Evolutionary conservation across 306 rosid genomes (phyloP).

Genomic region (Amphicarpaea edgeworthii): DNA sequence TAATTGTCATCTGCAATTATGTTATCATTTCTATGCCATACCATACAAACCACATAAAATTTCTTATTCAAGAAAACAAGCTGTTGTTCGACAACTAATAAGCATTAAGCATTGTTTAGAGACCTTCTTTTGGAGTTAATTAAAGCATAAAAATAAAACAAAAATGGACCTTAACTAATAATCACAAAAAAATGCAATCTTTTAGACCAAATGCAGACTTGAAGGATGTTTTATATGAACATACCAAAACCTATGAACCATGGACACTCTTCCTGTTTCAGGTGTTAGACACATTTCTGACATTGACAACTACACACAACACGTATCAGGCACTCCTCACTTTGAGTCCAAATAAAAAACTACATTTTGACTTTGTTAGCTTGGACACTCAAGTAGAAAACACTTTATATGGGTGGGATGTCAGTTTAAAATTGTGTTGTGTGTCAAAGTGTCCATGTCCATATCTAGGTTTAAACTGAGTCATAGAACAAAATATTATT

Average conservation of each 20-base stretch:
- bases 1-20: constrained; percentile 19
- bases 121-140: neutral
- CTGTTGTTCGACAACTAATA: constrained; percentile 8
- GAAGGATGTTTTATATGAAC: neutral
- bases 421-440: neutral
- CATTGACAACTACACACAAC: neutral
- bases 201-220: neutral
- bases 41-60: neutral
- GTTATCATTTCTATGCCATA: constrained; percentile 1
- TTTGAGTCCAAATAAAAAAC: neutral
- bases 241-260: neutral
- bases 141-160: constrained; percentile 21
- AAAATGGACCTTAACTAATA: neutral
- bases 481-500: constrained; percentile 18
- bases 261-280: neutral
- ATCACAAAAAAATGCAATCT: constrained; percentile 3
- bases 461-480: neutral
- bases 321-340: neutral
- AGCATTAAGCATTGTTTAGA: constrained; percentile 8
- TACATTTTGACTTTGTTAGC: neutral
- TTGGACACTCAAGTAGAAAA: neutral
- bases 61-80: constrained; percentile 23
- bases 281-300: neutral
- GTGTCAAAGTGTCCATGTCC: neutral
- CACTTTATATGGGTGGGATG: neutral